Base-by-base conservation (phyloP, 164 flowering plant genomes). In the Magnolia officinalis region DNA sequence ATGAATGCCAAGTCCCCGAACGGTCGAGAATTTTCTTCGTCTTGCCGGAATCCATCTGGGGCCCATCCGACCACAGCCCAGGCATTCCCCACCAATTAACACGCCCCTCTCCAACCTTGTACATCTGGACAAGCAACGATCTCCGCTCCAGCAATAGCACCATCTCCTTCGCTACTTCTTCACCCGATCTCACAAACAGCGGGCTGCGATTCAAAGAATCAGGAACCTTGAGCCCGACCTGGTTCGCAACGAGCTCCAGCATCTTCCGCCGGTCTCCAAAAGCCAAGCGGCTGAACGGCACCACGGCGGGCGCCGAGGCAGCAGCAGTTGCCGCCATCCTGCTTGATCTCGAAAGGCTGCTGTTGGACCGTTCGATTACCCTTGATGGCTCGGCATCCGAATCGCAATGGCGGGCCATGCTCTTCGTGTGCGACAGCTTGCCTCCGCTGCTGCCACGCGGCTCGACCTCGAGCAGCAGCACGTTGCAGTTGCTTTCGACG, bases 251-350 rank as follows among this genome's bases (percentile, higher is more conserved):
- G 58, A 80, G 52, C 74, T 90, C 95, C 55, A 95, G 86, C 79
- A 95, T 81, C 84, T 85, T 90, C 80, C 90, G 86, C 80, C 97
- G 83, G 78, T 95, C 98, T 73, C 89, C 88, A 79, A 93, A 95
- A 63, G 90, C 86, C 75, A 95, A 78, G 29, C 87, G 82, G 75
- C 90, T 78, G 72, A 95, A 95, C 1, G 90, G 86, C n/a, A 88
- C 86, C 20, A n/a, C 71, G 6, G 70, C 6, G 2, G 61, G 29
- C 52, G 2, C 78, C 23, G 64, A 71, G 81, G 76, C 69, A 4
- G 24, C 76, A 11, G 13, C 61, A 11, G 61, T 68, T 63, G 83
- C 79, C 76, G 83, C 61, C 8, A 85, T 69, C 74, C 90, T 83
- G 64, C 86, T 88, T 26, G 90, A 88, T 78, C 82, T 86, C 1